Base-by-base conservation (phyloP, 2,329 filamentous ascomycete genomes). In the Fusarium sororula region DNA sequence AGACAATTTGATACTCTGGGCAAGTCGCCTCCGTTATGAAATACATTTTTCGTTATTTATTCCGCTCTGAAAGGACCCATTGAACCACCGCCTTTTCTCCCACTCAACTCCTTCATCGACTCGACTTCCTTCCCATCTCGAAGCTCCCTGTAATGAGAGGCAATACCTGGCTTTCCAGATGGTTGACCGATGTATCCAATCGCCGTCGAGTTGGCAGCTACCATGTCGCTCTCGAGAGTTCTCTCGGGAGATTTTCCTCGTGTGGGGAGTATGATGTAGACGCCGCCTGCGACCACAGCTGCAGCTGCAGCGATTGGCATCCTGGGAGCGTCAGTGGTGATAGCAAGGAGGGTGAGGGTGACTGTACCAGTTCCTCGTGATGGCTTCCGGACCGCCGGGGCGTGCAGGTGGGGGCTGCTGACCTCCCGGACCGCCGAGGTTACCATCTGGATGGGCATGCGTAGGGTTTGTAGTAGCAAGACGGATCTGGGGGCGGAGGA, bases 391-490 rank as follows among this genome's bases (percentile, higher is more conserved):
- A 7, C 79, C 80, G 13, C 78, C 79, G 1, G 81, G 77, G 17
- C 67, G 73, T 38, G 60, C 17, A 3, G 81, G 79, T 2, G 72
- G 68, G 6, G 77, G 74, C 63, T 79, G 65, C n/a, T 83, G 81
- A 39, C 81, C 81, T n/a, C 77, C 79, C 3, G 81, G 81, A 5
- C 81, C 81, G 24, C 82, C 81, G 20, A 82, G 73, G 53, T 70
- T 61, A 17, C 56, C 63, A 22, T 74, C 68, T 22, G 61, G 14
- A 26, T 63, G 44, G n/a, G 54, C 56, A 30, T 44, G 55, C 8
- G 50, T 62, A 4, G 56, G 66, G 14, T 63, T 38, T n/a, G 65
- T 39, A 22, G 66, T 44, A 5, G 60, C 66, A 6, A 59, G 35
- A 15, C 68, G 72, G 51, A 61, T 28, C 48, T 79, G 76, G 56